Evolutionary conservation across 345 rosid genomes (phyloP).

Genomic region (Rhodomyrtus tomentosa): DNA sequence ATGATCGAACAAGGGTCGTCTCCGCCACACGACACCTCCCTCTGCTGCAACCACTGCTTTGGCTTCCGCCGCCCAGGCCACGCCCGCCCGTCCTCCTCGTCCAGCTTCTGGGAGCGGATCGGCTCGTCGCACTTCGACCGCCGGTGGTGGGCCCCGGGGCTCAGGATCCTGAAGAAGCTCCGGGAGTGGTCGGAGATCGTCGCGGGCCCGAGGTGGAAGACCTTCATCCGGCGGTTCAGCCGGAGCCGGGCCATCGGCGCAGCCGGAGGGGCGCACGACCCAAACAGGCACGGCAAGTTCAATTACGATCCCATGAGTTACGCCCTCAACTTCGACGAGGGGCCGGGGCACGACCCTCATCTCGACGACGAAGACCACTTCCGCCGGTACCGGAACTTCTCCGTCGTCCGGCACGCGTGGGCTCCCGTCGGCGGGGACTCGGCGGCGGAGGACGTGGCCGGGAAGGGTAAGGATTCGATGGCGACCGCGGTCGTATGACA

Average conservation of each 20-base stretch:
- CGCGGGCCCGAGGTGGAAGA: conserved; percentile 95
- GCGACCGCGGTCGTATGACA: background rate
- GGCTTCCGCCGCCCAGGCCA: conserved; percentile 44
- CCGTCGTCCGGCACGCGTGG: conserved; percentile 42
- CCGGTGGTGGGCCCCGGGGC: conserved; percentile 52
- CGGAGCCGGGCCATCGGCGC: conserved; percentile 14
- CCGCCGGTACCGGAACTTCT: conserved; percentile 38
- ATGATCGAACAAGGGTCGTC: conserved; percentile 5
- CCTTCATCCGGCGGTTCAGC: conserved; percentile 78
- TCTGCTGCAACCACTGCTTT: conserved; percentile 37
- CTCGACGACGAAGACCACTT: conserved; percentile 17
- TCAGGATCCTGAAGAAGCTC: conserved; percentile 33
- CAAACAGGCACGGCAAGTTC: conserved; percentile 33
- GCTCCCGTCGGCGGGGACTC: conserved; percentile 15
- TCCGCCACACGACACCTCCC: background rate
- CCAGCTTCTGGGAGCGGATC: conserved; percentile 49
- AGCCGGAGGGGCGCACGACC: background rate
- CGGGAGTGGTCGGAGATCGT: conserved; percentile 94
- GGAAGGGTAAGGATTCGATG: conserved; percentile 7
- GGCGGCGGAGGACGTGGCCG: background rate
- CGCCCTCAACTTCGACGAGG: conserved; percentile 78
- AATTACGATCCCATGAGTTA: conserved; percentile 90
- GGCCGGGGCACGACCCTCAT: conserved; percentile 9
- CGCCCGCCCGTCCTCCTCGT: conserved; percentile 18
- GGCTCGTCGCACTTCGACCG: conserved; percentile 15